These are phyloP conservation scores for Aspergillus brasiliensis DNA, from an alignment of 2,329 filamentous ascomycete species.

Conservation along the genomic window DNA sequence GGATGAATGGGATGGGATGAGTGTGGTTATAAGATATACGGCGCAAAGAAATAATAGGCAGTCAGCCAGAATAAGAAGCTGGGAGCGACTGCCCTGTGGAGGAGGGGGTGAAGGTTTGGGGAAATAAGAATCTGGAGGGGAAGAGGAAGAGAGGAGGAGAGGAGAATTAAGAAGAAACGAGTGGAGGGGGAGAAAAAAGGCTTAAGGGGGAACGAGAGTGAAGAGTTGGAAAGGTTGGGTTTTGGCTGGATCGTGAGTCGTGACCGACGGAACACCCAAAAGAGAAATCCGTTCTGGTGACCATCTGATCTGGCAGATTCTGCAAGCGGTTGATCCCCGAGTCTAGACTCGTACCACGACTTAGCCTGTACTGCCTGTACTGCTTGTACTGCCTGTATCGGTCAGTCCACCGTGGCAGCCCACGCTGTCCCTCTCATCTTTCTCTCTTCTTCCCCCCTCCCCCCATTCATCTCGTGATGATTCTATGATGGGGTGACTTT, in stretches of 20 bases:
- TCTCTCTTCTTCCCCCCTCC: too few species aligned
- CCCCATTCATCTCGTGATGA: background rate
- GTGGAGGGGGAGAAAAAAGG: background rate
- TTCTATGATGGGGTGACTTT: background rate
- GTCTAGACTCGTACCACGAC: slow-evolving; percentile 20
- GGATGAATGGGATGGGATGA: background rate
- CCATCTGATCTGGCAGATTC: slow-evolving; percentile 26
- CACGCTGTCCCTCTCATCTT: background rate
- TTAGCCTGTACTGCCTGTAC: slow-evolving; percentile 1
- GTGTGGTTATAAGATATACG: background rate
- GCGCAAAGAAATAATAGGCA: background rate
- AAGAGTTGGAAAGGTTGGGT: background rate
- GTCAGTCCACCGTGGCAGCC: background rate
- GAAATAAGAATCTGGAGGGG: slow-evolving; percentile 4
- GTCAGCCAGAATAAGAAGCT: background rate
- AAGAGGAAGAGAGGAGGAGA: background rate
- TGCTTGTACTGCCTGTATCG: slow-evolving; percentile 3
- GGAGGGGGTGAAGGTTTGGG: background rate
- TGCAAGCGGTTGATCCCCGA: slow-evolving; percentile 22
- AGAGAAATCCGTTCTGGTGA: slow-evolving; percentile 22
- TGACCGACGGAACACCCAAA: slow-evolving; percentile 20
- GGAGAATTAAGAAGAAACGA: background rate
- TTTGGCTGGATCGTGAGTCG: background rate
- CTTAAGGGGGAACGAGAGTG: slow-evolving; percentile 2
- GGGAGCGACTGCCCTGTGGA: background rate